Base-by-base conservation (phyloP, 1,284 basidiomycete species). In the Cerrena zonata region DNA sequence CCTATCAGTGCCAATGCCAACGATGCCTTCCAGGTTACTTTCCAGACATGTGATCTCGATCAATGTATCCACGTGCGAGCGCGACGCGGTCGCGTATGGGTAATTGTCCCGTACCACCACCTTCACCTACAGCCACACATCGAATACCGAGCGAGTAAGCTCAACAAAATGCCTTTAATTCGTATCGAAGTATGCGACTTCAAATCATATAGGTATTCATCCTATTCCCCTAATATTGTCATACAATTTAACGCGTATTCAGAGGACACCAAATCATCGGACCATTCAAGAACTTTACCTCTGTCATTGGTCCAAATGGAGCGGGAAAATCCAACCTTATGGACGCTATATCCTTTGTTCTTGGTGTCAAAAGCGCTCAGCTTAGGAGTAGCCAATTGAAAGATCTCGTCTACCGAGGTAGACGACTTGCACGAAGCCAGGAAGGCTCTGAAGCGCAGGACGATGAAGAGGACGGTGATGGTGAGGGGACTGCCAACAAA, bases 271-370 rank as follows among this genome's bases (percentile, higher is more conserved):
- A 92, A 68, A 78, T 80, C 38, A 91, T 95, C 45, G 93, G 93
- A 0, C 94, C 94, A 3, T 95, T 96, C 73, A 82, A 79, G 65
- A 84, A 88, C 60, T 99, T 99, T 69, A 95, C 93, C 0, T 94
- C 92, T 15, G 82, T 98, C 58, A 98, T 97, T 61, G 96, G 96
- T 22, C 95, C 96, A 41, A 99, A 99, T 86, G 96, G 96, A 52
- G 94, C 94, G 2, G 96, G 96, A 57, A 99, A 99, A 68, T 95
- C 92, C 30, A 99, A 99, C 67, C 82, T 99, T 56, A 99, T 99
- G 96, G 96, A 99, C 67, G 96, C 96, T 50, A 97, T 99, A 59
- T 99, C 96, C 2, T 99, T 99, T 66, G 96, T 99, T 4, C 84
- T 99, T 7, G 95, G 96, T 26, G 89, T 99, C 44, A 93, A 94